These are phyloP conservation scores for Phaeosphaeria sp. DNA, from an alignment of 2,329 filamentous ascomycete species.

Conservation along the genomic window DNA sequence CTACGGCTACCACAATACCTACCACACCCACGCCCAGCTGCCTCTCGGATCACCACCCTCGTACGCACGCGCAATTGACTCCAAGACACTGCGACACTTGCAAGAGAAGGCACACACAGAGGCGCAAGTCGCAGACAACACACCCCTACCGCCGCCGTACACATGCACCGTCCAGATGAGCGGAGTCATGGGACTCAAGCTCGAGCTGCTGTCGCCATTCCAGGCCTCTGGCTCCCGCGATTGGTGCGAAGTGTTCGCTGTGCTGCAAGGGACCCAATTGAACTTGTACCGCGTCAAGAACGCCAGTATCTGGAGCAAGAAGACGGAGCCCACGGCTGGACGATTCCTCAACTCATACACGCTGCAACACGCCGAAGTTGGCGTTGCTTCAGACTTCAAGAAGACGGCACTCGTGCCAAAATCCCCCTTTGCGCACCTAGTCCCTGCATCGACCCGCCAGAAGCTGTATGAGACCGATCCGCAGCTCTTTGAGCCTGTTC, in stretches of 20 bases:
- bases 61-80: conserved; percentile 38
- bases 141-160: conserved; percentile 42
- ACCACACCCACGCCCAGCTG: conserved; percentile 47
- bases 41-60: conserved; percentile 37
- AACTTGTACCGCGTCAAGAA: conserved; percentile 70
- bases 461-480: conserved; percentile 55
- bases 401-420: conserved; percentile 60
- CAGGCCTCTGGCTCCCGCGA: conserved; percentile 67
- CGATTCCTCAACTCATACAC: conserved; percentile 72
- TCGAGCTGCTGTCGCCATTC: conserved; percentile 71
- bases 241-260: conserved; percentile 69
- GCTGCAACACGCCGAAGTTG: conserved; percentile 76
- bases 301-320: conserved; percentile 52
- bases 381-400: conserved; percentile 74
- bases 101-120: conserved; percentile 31
- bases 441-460: conserved; percentile 49
- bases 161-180: conserved; percentile 44
- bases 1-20: conserved; percentile 53
- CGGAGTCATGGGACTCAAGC: conserved; percentile 60
- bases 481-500: conserved; percentile 53
- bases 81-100: conserved; percentile 24
- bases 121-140: conserved; percentile 18
- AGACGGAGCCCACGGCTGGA: conserved; percentile 62
- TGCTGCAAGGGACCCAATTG: conserved; percentile 72
- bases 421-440: conserved; percentile 54